Evolutionary conservation across 108 stramenopile species (phyloP).

Genomic region (Seminavis robusta): DNA sequence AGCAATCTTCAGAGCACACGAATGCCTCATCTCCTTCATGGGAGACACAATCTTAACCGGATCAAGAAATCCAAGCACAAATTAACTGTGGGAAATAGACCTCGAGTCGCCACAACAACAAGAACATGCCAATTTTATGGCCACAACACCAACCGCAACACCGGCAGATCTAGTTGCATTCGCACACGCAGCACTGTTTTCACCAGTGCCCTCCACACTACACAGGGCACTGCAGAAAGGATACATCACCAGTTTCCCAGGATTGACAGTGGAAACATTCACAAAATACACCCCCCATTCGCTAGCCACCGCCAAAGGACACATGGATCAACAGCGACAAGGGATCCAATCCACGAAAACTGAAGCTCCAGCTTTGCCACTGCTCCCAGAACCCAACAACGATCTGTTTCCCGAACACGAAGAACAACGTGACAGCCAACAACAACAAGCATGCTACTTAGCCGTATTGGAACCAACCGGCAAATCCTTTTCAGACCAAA

Average conservation of each 20-base stretch:
- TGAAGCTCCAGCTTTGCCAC: too few relatives aligned
- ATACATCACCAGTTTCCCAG: constrained; percentile 4
- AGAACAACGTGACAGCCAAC: too few relatives aligned
- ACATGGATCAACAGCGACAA: constrained; percentile 18
- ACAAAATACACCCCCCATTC: constrained; percentile 7
- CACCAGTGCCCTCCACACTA: constrained; percentile 15
- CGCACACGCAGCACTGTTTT: constrained; percentile 18
- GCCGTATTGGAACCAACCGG: constrained; percentile 10
- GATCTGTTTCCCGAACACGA: too few relatives aligned
- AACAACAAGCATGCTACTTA: too few relatives aligned
- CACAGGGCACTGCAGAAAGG: constrained; percentile 2
- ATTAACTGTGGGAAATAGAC: too few relatives aligned
- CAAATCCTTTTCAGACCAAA: constrained; percentile 21
- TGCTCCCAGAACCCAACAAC: too few relatives aligned
- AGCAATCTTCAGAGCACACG: background rate
- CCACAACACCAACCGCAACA: too few relatives aligned
- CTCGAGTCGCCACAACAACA: too few relatives aligned
- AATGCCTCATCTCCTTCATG: too few relatives aligned
- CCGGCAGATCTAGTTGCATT: constrained; percentile 17
- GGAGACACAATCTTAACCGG: too few relatives aligned
- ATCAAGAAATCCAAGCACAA: too few relatives aligned
- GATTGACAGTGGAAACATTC: background rate
- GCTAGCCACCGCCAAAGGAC: constrained; percentile 21
- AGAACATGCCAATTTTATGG: too few relatives aligned
- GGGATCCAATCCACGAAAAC: constrained; percentile 19